Evolutionary conservation across 1,284 basidiomycete species (phyloP).

Genomic region (Apiotrichum siamense): DNA sequence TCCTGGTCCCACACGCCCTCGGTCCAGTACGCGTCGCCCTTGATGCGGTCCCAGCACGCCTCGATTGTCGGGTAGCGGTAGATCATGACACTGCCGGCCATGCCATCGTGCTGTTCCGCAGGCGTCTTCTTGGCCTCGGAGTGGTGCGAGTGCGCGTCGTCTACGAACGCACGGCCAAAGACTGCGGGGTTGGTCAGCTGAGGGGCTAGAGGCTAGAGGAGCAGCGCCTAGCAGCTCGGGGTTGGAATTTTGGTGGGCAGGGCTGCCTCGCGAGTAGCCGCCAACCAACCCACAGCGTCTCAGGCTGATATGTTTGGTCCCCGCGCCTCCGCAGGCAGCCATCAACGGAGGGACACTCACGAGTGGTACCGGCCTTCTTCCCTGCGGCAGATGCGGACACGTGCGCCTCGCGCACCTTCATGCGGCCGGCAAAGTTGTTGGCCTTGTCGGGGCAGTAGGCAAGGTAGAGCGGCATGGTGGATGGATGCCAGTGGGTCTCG

Average conservation of each 20-base stretch:
- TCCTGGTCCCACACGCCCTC: slow-evolving; percentile 38
- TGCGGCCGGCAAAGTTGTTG: slow-evolving; percentile 27
- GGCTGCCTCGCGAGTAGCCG: too few relatives aligned
- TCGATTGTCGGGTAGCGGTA: slow-evolving; percentile 27
- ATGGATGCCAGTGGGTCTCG: too few relatives aligned
- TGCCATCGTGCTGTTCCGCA: slow-evolving; percentile 8
- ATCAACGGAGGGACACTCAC: too few relatives aligned
- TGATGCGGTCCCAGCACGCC: slow-evolving; percentile 31
- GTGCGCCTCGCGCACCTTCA: slow-evolving; percentile 29
- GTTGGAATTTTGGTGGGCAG: too few relatives aligned
- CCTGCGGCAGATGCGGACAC: slow-evolving; percentile 7
- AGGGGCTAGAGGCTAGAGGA: too few relatives aligned
- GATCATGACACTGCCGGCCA: slow-evolving; percentile 39
- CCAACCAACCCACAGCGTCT: too few relatives aligned
- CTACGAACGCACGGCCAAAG: slow-evolving; percentile 12
- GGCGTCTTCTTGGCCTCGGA: background rate
- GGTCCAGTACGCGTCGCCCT: slow-evolving; percentile 38
- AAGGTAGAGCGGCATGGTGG: slow-evolving; percentile 29
- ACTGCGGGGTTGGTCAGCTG: slow-evolving; percentile 1
- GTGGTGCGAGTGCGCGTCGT: slow-evolving; percentile 6
- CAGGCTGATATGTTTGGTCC: too few relatives aligned
- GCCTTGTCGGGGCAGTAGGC: slow-evolving; percentile 38
- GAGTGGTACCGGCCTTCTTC: slow-evolving; percentile 1
- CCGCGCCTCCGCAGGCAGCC: too few relatives aligned
- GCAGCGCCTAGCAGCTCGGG: too few relatives aligned